Conservation (phyloP, 768 basidiomycete genomes). For the Lactarius psammicola region DNA sequence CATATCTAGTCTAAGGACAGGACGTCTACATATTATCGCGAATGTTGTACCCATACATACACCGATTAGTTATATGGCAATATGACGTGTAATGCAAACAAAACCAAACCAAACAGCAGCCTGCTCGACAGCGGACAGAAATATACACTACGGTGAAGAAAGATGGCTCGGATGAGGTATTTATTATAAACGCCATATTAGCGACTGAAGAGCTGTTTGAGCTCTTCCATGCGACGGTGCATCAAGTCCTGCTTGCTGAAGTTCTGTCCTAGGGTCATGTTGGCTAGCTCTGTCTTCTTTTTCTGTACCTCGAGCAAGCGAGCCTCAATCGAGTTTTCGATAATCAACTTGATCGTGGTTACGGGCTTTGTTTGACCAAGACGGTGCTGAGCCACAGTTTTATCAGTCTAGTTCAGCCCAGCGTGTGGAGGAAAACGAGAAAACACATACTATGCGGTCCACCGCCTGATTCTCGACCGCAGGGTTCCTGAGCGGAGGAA, state of each 20-base stretch:
- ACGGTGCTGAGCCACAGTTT: slow-evolving; percentile 64
- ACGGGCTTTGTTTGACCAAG: slow-evolving; percentile 93
- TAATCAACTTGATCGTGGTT: slow-evolving; percentile 88
- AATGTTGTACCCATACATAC: slow-evolving; percentile 22
- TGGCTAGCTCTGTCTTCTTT: slow-evolving; percentile 92
- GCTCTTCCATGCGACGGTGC: slow-evolving; percentile 85
- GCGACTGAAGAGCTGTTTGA: slow-evolving; percentile 68
- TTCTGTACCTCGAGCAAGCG: slow-evolving; percentile 89
- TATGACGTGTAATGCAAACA: slow-evolving; percentile 11
- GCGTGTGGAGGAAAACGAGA: background rate
- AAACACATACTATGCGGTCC: slow-evolving; percentile 82
- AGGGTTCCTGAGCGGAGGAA: slow-evolving; percentile 67
- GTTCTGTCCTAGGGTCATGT: slow-evolving; percentile 87
- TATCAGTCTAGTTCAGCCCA: slow-evolving; percentile 3
- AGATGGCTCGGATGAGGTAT: background rate
- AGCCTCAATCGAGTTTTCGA: slow-evolving; percentile 91
- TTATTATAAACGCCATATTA: slow-evolving; percentile 18
- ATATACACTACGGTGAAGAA: background rate
- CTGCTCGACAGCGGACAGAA: slow-evolving; percentile 2
- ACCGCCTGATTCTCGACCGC: slow-evolving; percentile 98
- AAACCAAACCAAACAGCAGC: background rate
- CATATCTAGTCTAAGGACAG: slow-evolving; percentile 24
- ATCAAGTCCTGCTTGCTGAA: slow-evolving; percentile 86
- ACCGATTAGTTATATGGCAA: slow-evolving; percentile 18
- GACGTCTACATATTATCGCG: slow-evolving; percentile 20